Evolutionary conservation across 1,139 yeast species (phyloP).

Genomic region (Torulaspora pretoriensis): DNA sequence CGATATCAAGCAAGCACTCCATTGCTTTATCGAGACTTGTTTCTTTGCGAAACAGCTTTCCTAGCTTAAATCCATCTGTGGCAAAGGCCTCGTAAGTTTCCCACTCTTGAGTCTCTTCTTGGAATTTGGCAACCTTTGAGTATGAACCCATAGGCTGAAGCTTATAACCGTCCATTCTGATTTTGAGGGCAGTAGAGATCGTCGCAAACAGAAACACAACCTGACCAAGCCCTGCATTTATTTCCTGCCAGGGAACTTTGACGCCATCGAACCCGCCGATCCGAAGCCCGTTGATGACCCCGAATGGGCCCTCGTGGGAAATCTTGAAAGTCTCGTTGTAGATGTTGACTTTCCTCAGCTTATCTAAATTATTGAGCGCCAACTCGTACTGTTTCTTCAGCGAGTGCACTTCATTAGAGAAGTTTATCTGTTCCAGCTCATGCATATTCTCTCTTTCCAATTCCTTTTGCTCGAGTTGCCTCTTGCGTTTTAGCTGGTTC

Average conservation of each 20-base stretch:
- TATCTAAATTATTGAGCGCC: conserved; percentile 62
- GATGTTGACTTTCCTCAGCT: conserved; percentile 69
- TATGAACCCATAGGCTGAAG: conserved; percentile 82
- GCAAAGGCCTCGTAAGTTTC: conserved; percentile 35
- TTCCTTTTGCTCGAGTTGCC: conserved; percentile 44
- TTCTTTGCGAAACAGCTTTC: conserved; percentile 34
- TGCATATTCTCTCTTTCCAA: conserved; percentile 48
- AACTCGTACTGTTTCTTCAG: conserved; percentile 58
- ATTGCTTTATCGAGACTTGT: conserved; percentile 34
- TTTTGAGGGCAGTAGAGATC: conserved; percentile 52
- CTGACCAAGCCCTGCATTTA: conserved; percentile 91
- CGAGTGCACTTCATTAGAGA: conserved; percentile 53
- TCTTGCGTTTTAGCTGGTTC: conserved; percentile 39
- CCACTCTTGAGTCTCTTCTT: conserved; percentile 35
- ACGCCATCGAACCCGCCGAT: conserved; percentile 59
- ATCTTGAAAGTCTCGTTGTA: conserved; percentile 78
- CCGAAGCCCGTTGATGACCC: conserved; percentile 80
- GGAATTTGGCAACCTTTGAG: conserved; percentile 66
- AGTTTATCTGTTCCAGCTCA: conserved; percentile 47
- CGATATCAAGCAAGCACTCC: conserved; percentile 27
- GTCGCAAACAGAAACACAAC: conserved; percentile 66
- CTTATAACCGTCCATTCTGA: conserved; percentile 56
- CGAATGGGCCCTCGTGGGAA: conserved; percentile 77
- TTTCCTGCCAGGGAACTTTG: conserved; percentile 81
- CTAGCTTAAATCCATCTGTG: conserved; percentile 37